These are phyloP conservation scores for Astrocystis sublimbata DNA, from an alignment of 495 filamentous ascomycete species.

Conservation along the genomic window DNA sequence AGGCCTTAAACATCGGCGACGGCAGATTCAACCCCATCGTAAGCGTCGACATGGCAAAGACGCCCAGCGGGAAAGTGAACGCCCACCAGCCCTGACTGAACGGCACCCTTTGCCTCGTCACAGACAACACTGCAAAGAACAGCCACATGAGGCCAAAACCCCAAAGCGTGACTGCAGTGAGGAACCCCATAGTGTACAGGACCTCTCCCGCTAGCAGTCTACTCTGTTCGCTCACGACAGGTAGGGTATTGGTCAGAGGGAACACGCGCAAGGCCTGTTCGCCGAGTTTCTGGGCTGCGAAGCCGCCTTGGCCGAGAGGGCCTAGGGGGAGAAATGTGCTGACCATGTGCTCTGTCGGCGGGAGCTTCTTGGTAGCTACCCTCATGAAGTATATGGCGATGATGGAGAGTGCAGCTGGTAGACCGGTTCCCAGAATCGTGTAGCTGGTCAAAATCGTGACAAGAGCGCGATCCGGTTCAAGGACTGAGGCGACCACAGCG, in stretches of 20 bases:
- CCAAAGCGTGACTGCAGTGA: slow-evolving; percentile 59
- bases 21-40: slow-evolving; percentile 9
- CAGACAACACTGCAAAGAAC: slow-evolving; percentile 53
- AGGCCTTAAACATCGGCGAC: no score
- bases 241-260: slow-evolving; percentile 50
- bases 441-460: slow-evolving; percentile 59
- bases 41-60: slow-evolving; percentile 53
- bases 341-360: slow-evolving; percentile 60
- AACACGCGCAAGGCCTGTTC: slow-evolving; percentile 52
- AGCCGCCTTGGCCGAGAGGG: slow-evolving; percentile 61
- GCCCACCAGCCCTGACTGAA: slow-evolving; percentile 73
- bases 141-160: slow-evolving; percentile 64
- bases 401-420: slow-evolving; percentile 56
- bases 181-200: slow-evolving; percentile 55
- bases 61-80: slow-evolving; percentile 63
- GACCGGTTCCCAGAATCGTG: slow-evolving; percentile 60
- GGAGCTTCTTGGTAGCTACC: slow-evolving; percentile 57
- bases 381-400: slow-evolving; percentile 64
- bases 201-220: slow-evolving; percentile 44
- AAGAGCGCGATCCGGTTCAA: slow-evolving; percentile 55
- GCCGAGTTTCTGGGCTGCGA: slow-evolving; percentile 58
- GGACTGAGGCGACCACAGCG: slow-evolving; percentile 53
- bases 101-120: slow-evolving; percentile 48
- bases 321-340: slow-evolving; percentile 63
- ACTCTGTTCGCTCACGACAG: slow-evolving; percentile 4